These are phyloP conservation scores for Limnomonas spitsbergensis DNA, from an alignment of 139 green algal genomes.

Conservation along the genomic window DNA sequence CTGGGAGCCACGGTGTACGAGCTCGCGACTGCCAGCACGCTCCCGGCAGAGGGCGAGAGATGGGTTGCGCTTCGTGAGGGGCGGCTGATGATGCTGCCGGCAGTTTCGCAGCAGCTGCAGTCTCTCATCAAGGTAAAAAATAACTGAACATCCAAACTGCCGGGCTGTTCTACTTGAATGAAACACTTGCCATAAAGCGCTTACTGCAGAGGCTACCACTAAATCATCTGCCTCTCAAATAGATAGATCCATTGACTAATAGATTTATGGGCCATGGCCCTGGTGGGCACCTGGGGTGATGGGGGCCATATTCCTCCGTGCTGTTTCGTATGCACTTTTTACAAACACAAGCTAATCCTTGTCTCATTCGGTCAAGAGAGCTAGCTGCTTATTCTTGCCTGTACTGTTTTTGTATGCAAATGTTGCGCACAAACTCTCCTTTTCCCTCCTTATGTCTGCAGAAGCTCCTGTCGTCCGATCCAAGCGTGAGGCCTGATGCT, in stretches of 20 bases:
- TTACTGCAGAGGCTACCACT: slow-evolving; percentile 47
- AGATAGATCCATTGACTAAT: no score
- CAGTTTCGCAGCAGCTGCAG: slow-evolving; percentile 31
- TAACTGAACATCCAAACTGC: slow-evolving; percentile 81
- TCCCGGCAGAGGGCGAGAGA: slow-evolving; percentile 49
- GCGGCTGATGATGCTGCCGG: slow-evolving; percentile 60
- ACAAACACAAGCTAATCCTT: no score
- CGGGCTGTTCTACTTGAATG: slow-evolving; percentile 51
- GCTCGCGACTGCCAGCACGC: slow-evolving; percentile 52
- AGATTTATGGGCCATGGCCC: no score
- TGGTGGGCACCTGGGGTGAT: no score
- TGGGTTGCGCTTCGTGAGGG: slow-evolving; percentile 62
- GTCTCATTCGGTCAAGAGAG: no score
- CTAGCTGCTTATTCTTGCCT: no score
- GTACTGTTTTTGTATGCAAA: neutral
- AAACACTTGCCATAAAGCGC: neutral
- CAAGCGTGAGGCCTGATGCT: slow-evolving; percentile 4
- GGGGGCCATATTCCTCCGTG: no score
- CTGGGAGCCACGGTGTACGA: slow-evolving; percentile 83
- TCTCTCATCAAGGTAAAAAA: slow-evolving; percentile 54
- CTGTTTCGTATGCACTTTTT: no score
- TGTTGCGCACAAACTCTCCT: neutral
- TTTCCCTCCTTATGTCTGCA: neutral
- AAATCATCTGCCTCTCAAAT: no score
- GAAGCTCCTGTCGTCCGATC: slow-evolving; percentile 6